These are phyloP conservation scores for Beauveria pseudobassiana DNA, from an alignment of 2,329 filamentous ascomycete species.

Conservation along the genomic window DNA sequence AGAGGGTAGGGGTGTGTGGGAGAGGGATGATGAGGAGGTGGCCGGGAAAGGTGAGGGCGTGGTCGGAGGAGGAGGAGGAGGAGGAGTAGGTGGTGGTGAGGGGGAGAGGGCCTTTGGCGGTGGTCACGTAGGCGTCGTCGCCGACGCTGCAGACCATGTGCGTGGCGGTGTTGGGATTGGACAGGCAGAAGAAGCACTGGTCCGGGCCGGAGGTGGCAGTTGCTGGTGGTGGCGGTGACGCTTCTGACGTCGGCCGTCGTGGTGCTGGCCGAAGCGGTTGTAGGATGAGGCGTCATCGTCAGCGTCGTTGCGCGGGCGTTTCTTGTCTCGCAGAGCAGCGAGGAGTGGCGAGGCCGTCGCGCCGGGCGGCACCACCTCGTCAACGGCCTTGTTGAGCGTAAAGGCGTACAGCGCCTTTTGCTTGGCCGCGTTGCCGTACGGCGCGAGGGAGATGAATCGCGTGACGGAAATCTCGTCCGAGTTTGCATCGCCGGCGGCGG, in stretches of 20 bases:
- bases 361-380: conserved; percentile 58
- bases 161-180: conserved; percentile 72
- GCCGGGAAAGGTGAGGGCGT: conserved; percentile 65
- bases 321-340: conserved; percentile 40
- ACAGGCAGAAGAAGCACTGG: conserved; percentile 92
- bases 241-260: conserved; percentile 34
- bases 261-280: conserved; percentile 45
- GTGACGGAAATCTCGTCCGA: conserved; percentile 56
- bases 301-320: conserved; percentile 44
- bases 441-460: conserved; percentile 82
- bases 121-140: conserved; percentile 80
- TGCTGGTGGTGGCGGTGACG: conserved; percentile 39
- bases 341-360: conserved; percentile 76
- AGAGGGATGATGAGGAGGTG: conserved; percentile 91
- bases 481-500: conserved; percentile 25
- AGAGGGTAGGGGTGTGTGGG: conserved; percentile 69
- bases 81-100: conserved; percentile 66
- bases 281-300: conserved; percentile 26
- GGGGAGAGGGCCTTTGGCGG: conserved; percentile 82
- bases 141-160: conserved; percentile 90
- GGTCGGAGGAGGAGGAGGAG: conserved; percentile 66
- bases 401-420: conserved; percentile 79
- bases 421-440: conserved; percentile 67
- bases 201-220: conserved; percentile 60
- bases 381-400: conserved; percentile 53